Base-by-base conservation (phyloP, 1,139 yeast genomes). In the Arxiozyma slooffiae region DNA sequence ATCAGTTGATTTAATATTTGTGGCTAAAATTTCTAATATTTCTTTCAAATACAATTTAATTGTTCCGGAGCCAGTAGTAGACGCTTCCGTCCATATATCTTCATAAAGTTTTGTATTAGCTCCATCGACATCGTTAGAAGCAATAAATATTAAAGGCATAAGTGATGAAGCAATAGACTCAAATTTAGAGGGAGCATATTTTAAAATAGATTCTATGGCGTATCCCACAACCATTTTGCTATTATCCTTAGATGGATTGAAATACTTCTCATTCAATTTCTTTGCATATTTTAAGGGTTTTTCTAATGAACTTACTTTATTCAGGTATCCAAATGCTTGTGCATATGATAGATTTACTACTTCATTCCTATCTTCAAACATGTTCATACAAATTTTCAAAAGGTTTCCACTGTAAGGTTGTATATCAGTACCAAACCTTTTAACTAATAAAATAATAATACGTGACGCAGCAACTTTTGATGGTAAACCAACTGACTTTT, bases 391-490 rank as follows among this genome's bases (percentile, higher is more conserved):
- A 3, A 80, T 72, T 48, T 76, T 74, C 53, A 90, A 68, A 18
- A 90, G 67, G 17, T 73, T 69, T 50, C 82, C 85, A 9, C 90
- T 85, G 60, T 78, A 79, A 0, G 86, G 82, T 44, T 75, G 73
- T 14, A 80, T 66, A 22, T 78, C 62, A 37, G 75, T 74, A n/a
- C 76, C 65, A 58, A 84, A 81, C 55, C 81, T 76, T 24, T 79
- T 71, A 0, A 84, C 77, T 51, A 89, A 66, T 23, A 80, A 76
- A 7, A 84, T 87, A 23, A 89, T 66, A 0, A 90, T 82, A 55
- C 81, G 77, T n/a, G 95, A 79, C 0, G 92, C 89, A 43, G 94
- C 89, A 1, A 87, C 89, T 62, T 89, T 89, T 0, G 97, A 88
- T 0, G 97, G 97, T 34, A 92, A 72, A 0, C 97, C 98, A 36